Base-by-base conservation (phyloP, 1,284 basidiomycete genomes). In the Stereum hirsutum region DNA sequence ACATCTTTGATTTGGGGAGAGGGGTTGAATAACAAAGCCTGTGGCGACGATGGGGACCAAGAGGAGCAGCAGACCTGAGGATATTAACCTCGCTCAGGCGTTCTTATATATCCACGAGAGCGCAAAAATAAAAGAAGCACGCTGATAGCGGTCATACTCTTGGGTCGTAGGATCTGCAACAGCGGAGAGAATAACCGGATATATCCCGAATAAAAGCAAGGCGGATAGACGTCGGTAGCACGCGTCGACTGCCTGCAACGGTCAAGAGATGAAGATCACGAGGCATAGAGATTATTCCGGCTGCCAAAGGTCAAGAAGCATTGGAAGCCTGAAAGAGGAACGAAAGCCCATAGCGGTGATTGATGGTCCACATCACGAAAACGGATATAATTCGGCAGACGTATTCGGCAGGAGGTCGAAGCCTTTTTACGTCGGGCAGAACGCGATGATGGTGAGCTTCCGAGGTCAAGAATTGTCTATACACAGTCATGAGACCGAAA, bases 191-290 rank as follows among this genome's bases (percentile, higher is more conserved):
- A 55, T 57, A 54, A 59, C 68, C 69, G 69, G 68, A 52, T 57
- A 65, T 69, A 56, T 60, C 52, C 67, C 68, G 69, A 62, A 46
- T 49, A 47, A 47, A 24, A 38, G 15, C 46, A 44, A 38, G 41
- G 49, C 69, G 69, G 70, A 69, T 64, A 64, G 58, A 66, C 64
- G 54, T 74, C 71, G 70, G 71, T 33, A 31, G 41, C 43, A 55
- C 8, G 14, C 26, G 51, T 53, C 54, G 53, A 42, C 57, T 43
- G 54, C 42, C 45, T 41, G 37, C 49, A 4, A 28, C 24, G 34
- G 37, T 40, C n/a, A 37, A 31, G 46, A 41, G 30, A 43, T 26
- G 26, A 12, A 37, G 24, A 41, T 56, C 56, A 57, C 55, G 55
- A 44, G 54, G 52, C 37, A 47, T 42, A 45, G 36, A 36, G 26